Evolutionary conservation across 441 rosid genomes (phyloP).

Genomic region (Gossypium davidsonii): DNA sequence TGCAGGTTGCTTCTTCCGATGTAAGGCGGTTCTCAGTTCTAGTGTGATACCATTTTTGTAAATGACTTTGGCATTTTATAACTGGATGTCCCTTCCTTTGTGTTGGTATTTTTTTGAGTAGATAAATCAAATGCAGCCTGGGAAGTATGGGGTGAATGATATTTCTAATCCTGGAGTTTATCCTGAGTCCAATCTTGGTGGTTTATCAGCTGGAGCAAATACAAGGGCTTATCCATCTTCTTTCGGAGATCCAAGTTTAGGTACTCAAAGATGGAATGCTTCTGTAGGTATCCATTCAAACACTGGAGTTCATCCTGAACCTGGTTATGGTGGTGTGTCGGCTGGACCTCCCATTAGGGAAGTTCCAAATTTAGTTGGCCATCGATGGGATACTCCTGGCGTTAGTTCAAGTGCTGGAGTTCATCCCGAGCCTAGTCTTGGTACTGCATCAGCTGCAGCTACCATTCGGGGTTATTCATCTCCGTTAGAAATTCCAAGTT

Average conservation of each 20-base stretch:
- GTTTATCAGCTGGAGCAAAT: slow-evolving; percentile 12
- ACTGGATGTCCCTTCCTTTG: neutral
- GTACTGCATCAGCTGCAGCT: slow-evolving; percentile 15
- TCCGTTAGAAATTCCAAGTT: slow-evolving; percentile 26
- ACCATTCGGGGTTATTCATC: slow-evolving; percentile 26
- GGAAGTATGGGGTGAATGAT: neutral
- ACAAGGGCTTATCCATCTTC: slow-evolving; percentile 28
- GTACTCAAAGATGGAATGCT: slow-evolving; percentile 19
- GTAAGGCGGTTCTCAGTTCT: slow-evolving; percentile 27
- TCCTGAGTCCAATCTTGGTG: slow-evolving; percentile 25
- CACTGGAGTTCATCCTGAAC: slow-evolving; percentile 21
- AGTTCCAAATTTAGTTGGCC: slow-evolving; percentile 23
- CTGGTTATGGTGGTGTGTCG: slow-evolving; percentile 20
- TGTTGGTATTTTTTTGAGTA: slow-evolving; percentile 10
- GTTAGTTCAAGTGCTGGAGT: slow-evolving; percentile 21
- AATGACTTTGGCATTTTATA: neutral
- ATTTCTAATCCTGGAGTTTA: slow-evolving; percentile 1
- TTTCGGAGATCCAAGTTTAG: slow-evolving; percentile 24
- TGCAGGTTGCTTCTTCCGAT: slow-evolving; percentile 23
- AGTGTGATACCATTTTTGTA: neutral
- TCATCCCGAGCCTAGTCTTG: slow-evolving; percentile 22
- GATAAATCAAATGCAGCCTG: slow-evolving; percentile 24
- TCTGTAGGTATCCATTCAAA: slow-evolving; percentile 24
- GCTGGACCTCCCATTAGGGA: slow-evolving; percentile 26
- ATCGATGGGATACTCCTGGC: slow-evolving; percentile 24